Evolutionary conservation across 768 basidiomycete species (phyloP).

Genomic region (Leucosporidium scottii): DNA sequence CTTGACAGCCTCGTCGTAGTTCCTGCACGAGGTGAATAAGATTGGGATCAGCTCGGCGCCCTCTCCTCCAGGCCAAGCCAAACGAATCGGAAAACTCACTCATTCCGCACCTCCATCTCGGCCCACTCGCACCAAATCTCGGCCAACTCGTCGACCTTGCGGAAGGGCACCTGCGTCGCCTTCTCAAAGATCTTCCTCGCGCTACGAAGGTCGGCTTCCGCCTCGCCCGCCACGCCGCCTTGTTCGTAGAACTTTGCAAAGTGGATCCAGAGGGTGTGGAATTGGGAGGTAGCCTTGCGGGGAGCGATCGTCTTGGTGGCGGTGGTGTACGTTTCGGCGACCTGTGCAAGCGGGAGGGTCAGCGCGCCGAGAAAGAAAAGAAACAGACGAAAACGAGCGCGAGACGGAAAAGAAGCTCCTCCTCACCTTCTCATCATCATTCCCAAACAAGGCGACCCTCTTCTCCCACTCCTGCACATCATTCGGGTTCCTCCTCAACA

Average conservation of each 20-base stretch:
- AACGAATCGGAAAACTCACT: too few species aligned
- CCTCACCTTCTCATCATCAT: constrained; percentile 79
- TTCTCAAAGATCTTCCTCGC: constrained; percentile 91
- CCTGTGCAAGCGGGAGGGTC: constrained; percentile 46
- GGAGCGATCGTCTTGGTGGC: constrained; percentile 83
- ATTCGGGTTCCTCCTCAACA: constrained; percentile 85
- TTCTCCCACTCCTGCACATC: constrained; percentile 99
- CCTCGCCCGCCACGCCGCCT: constrained; percentile 69
- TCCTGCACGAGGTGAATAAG: constrained; percentile 55
- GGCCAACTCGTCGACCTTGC: constrained; percentile 91
- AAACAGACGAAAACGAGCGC: too few species aligned
- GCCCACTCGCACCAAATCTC: constrained; percentile 99
- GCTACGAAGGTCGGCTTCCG: constrained; percentile 71
- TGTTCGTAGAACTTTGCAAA: constrained; percentile 98
- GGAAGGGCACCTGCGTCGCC: constrained; percentile 83
- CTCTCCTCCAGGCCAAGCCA: too few species aligned
- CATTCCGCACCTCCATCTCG: constrained; percentile 92
- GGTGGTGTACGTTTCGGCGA: constrained; percentile 84
- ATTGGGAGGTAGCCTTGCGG: constrained; percentile 79
- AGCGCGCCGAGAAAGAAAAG: too few species aligned
- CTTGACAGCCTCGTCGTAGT: constrained; percentile 88
- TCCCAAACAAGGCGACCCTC: constrained; percentile 78
- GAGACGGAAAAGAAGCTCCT: too few species aligned
- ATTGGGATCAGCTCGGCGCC: too few species aligned
- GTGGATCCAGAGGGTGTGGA: constrained; percentile 83